phyloP scores from a whole-genome alignment of 2,329 filamentous ascomycete species.

The Sclerotinia nivalis region DNA sequence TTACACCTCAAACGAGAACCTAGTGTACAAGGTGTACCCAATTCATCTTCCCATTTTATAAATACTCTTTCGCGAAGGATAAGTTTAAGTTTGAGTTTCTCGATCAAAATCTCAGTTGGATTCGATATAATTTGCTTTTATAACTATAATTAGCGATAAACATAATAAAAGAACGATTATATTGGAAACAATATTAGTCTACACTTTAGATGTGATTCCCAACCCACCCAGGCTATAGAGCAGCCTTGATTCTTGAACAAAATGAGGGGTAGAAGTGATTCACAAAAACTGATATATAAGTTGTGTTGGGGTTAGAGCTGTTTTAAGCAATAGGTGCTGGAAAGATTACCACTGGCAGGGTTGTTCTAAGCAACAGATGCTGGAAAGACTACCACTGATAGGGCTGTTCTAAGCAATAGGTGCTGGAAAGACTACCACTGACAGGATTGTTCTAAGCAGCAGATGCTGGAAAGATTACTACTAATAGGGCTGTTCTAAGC shows the following conservation, averaged over 20 bases:
- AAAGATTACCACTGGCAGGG: not conserved
- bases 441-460: too few relatives aligned
- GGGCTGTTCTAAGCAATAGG: too few relatives aligned
- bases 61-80: constrained; percentile 13
- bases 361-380: not conserved
- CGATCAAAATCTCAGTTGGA: not conserved
- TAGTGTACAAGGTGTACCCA: not conserved
- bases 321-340: not conserved
- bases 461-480: too few relatives aligned
- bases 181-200: not conserved
- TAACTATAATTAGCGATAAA: constrained; percentile 3
- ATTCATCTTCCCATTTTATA: constrained; percentile 9
- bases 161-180: not conserved
- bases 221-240: constrained; percentile 19
- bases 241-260: constrained; percentile 13
- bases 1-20: not conserved
- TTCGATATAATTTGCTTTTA: not conserved
- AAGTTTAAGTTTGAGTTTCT: not conserved
- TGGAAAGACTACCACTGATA: too few relatives aligned
- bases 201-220: constrained; percentile 13
- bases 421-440: not conserved
- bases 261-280: too few relatives aligned
- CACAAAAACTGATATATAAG: not conserved
- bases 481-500: too few relatives aligned
- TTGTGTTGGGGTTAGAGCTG: not conserved